Conservation (phyloP, 345 rosid species). For the Eucalyptus tenuipes region DNA sequence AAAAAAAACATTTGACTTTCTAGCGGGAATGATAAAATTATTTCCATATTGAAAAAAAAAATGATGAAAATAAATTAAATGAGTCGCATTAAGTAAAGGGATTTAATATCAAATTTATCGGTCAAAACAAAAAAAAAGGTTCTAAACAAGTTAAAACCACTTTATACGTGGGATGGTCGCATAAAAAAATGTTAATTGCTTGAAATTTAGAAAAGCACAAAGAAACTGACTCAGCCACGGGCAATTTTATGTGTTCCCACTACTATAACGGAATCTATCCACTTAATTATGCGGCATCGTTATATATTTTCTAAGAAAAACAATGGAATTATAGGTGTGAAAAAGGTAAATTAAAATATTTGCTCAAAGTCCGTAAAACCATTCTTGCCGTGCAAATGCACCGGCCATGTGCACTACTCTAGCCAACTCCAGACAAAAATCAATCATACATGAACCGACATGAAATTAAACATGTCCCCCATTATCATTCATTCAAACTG, state of each 20-base stretch:
- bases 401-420: neutral
- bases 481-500: neutral
- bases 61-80: neutral
- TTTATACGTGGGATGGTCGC: neutral
- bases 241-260: neutral
- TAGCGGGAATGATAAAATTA: neutral
- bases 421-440: neutral
- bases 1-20: neutral
- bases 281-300: neutral
- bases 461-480: neutral
- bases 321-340: neutral
- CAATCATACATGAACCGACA: neutral
- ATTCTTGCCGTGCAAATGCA: neutral
- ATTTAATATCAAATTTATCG: neutral
- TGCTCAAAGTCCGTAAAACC: neutral
- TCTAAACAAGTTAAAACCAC: neutral
- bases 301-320: neutral
- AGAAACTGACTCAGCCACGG: neutral
- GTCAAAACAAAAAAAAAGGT: neutral
- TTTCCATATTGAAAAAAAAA: neutral
- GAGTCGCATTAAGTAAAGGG: neutral
- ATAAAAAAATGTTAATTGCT: neutral
- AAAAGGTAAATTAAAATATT: neutral
- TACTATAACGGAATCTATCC: neutral
- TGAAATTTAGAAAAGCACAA: neutral